phyloP scores from a whole-genome alignment of 208 protist genomes.

The Crithidia sp. region DNA sequence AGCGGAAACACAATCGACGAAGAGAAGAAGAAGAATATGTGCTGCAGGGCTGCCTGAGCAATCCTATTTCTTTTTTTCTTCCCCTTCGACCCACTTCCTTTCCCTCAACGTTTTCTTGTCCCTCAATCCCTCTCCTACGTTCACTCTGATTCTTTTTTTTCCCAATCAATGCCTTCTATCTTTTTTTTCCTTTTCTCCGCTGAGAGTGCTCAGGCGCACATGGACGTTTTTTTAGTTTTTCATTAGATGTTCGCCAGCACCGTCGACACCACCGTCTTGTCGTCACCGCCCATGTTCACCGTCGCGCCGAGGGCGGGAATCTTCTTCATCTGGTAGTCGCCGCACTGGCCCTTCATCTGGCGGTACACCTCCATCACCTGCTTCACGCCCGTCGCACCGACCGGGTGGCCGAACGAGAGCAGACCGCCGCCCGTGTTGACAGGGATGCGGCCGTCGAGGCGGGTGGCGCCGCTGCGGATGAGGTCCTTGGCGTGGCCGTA shows the following conservation, averaged over 20 bases:
- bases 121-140: neutral
- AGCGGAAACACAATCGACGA: too few species aligned
- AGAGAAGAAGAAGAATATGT: neutral
- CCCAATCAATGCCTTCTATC: too few species aligned
- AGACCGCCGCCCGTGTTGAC: slow-evolving; percentile 94
- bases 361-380: slow-evolving; percentile 93
- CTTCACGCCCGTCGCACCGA: slow-evolving; percentile 92
- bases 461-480: slow-evolving; percentile 76
- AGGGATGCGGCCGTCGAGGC: slow-evolving; percentile 78
- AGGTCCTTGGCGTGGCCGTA: slow-evolving; percentile 84
- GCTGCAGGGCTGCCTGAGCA: neutral
- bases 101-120: neutral
- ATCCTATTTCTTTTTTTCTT: neutral
- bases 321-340: slow-evolving; percentile 90
- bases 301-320: slow-evolving; percentile 79
- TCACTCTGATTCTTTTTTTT: too few species aligned
- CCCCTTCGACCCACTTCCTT: neutral
- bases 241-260: slow-evolving; percentile 86
- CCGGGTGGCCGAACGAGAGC: slow-evolving; percentile 91
- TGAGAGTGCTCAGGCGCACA: too few species aligned
- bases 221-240: too few species aligned
- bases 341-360: slow-evolving; percentile 93
- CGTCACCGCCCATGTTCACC: slow-evolving; percentile 94
- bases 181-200: too few species aligned
- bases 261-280: slow-evolving; percentile 90